Base-by-base conservation (phyloP, 106 monocot genomes). In the Narthecium ossifragum region DNA sequence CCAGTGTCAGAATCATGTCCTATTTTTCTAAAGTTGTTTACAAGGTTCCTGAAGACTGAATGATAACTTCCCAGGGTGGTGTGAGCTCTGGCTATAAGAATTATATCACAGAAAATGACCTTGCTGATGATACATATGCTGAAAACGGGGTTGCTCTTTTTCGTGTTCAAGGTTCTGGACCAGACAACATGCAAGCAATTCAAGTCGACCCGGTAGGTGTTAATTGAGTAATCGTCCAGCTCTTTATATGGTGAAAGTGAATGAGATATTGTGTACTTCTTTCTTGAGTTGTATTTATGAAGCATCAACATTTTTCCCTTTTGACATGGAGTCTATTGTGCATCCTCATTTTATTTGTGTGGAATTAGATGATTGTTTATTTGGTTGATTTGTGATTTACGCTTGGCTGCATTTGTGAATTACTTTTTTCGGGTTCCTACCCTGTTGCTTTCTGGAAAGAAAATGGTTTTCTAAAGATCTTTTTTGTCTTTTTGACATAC, bases 111-210 rank as follows among this genome's bases (percentile, higher is more conserved):
- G 89, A 90, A 46, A 86, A 71, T 23, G 55, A 43, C 30, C 66
- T 83, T 43, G 17, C 39, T 51, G 94, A 86, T 70, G 80, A 85
- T 14, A 90, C 86, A 26, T 94, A 94, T 65, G 78, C 73, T 51
- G 80, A 78, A 69, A 78, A 75, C 76, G 86, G 89, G 29, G 27
- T 80, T 64, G 94, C 94, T 11, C 80, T 94, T 49, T 94, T 94
- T 60, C 77, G 94, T 18, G 56, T 94, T 60, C 89, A 94, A 85
- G 94, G 94, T 51, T 83, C 85, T 61, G 94, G 94, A 76, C 86
- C 85, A 45, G 85, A 94, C 23, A 86, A 86, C 70, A 90, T 94
- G 94, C 94, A 90, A 80, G 76, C 89, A 46, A 86, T 94, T 70
- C 90, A 94, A 90, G 83, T 94, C 64, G 89, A 94, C 43, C 70